A percentile compares a stretch with the other conserved stretches of the same genome.
Conservation (phyloP, 164 flowering plant genomes). For the Hamamelis virginiana region DNA sequence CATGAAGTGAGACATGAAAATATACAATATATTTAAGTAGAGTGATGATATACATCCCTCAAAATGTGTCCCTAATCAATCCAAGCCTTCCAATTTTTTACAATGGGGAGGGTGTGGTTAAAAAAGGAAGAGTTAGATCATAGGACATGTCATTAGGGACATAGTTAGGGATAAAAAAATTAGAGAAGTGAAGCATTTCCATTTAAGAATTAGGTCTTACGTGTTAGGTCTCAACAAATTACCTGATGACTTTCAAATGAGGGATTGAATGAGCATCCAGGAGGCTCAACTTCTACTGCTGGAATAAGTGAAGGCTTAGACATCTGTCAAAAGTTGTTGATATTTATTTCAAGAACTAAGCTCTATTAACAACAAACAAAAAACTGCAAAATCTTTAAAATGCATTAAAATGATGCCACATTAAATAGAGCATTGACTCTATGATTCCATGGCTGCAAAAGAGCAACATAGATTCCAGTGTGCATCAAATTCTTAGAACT, state of each 20-base stretch:
- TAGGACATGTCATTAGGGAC: too few relatives aligned
- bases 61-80: too few relatives aligned
- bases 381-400: neutral
- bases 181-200: too few relatives aligned
- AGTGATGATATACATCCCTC: too few relatives aligned
- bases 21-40: neutral
- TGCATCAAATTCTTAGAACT: neutral
- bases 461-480: neutral
- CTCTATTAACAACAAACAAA: neutral
- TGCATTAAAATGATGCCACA: neutral
- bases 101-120: too few relatives aligned
- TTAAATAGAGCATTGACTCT: neutral
- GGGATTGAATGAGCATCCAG: constrained; percentile 95
- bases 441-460: neutral
- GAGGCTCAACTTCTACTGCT: constrained; percentile 91
- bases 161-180: too few relatives aligned
- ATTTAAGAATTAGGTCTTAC: too few relatives aligned
- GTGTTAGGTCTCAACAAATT: neutral
- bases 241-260: constrained; percentile 86
- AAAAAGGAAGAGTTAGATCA: too few relatives aligned
- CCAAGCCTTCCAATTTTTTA: too few relatives aligned
- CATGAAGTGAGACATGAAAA: neutral
- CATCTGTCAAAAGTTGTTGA: constrained; percentile 35
- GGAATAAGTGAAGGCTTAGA: constrained; percentile 62
- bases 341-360: neutral